Evolutionary conservation across 2,329 filamentous ascomycete genomes (phyloP), one percentile per base, ranked within the genome.

Genomic region (Botrytis medusae): DNA sequence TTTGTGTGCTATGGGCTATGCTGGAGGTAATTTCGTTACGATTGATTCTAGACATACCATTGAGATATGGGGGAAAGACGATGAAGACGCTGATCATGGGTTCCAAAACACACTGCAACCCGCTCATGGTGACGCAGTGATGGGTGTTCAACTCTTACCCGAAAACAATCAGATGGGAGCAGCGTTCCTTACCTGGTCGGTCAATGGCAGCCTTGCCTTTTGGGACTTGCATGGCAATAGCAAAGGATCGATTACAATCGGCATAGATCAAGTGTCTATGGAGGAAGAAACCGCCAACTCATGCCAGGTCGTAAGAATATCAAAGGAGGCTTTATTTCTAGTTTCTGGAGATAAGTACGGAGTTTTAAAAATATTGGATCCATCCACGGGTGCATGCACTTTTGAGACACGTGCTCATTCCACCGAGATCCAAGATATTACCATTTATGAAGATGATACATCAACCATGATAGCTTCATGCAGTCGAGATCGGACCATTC

Each of bases 141-240:
- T 94, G 60, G 96, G 96, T 22, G 90, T 98, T 1, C 88, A 90
- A 70, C 82, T 90, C 0, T 83, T 98, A 7, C 82, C 86, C 4
- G 84, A 84, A 34, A 86, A 89, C 0, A 92, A 93, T 74, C 81
- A 84, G 7, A 83, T 89, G 37, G 85, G 88, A 34, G 91, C 93
- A 0, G 88, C 91, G 14, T 98, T 98, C 79, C 91, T 95, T 76
- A 98, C 95, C 0, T 99, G 95, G 93, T 95, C 95, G 2, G 89
- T 88, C 34, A 90, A 91, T 69, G 96, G 96, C 8, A 90, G 88
- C 25, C 87, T 98, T 69, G 88, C 93, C 37, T 92, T 97, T 77
- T 99, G 96, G 96, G 88, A 90, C 77, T 81, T 90, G 22, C 87
- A 93, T 67, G 96, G 95, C 34, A 87, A 86, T 70, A 88, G 91